These are phyloP conservation scores for Salix brachista DNA, from an alignment of 345 rosid genomes.

Conservation along the genomic window DNA sequence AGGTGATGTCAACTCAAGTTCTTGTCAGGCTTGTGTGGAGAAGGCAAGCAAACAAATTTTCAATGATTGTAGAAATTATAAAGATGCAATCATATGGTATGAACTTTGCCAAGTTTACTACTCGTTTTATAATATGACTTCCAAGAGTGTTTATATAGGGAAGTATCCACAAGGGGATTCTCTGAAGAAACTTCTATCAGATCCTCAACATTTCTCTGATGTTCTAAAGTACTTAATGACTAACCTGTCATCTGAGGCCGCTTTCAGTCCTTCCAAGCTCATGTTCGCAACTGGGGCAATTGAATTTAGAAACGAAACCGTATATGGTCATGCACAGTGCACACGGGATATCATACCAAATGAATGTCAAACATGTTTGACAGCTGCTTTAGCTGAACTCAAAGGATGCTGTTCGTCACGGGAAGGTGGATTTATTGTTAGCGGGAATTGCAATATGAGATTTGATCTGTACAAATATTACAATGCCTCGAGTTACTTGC, in stretches of 20 bases:
- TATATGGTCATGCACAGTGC: slow-evolving; percentile 40
- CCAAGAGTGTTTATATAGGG: slow-evolving; percentile 22
- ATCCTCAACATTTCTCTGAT: slow-evolving; percentile 12
- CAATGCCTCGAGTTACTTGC: slow-evolving; percentile 17
- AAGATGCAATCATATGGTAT: slow-evolving; percentile 30
- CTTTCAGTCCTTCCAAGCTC: slow-evolving; percentile 2
- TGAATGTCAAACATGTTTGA: slow-evolving; percentile 24
- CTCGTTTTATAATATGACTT: slow-evolving; percentile 17
- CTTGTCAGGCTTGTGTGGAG: slow-evolving; percentile 27
- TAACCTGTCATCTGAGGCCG: slow-evolving; percentile 18
- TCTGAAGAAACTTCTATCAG: slow-evolving; percentile 5
- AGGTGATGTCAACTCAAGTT: slow-evolving; percentile 20
- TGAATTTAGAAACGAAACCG: not conserved
- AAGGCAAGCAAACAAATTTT: slow-evolving; percentile 22
- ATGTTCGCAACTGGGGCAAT: slow-evolving; percentile 33
- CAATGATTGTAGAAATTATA: not conserved
- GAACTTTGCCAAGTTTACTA: slow-evolving; percentile 39
- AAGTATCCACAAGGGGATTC: slow-evolving; percentile 19
- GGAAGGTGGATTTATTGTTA: slow-evolving; percentile 31
- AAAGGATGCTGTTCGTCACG: slow-evolving; percentile 4
- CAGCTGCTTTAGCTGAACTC: slow-evolving; percentile 23
- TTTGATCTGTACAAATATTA: slow-evolving; percentile 30
- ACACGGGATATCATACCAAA: slow-evolving; percentile 23
- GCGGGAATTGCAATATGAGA: slow-evolving; percentile 35
- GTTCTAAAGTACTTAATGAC: slow-evolving; percentile 18